Base-by-base conservation (phyloP, 2,329 filamentous ascomycete species). In the Stagonosporopsis chrysanthemi region DNA sequence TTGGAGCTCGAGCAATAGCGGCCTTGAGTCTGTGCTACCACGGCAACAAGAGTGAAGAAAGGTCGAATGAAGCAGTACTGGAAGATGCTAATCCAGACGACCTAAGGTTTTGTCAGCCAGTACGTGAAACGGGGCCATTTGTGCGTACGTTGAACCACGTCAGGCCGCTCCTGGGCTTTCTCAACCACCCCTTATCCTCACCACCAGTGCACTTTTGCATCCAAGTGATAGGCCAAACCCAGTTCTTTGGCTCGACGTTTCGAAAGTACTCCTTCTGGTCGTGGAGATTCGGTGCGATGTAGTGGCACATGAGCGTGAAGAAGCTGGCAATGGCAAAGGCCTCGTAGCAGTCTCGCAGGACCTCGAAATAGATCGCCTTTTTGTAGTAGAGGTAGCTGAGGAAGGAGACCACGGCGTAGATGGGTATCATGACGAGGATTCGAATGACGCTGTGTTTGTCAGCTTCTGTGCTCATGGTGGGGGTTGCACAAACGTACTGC, bases 301-400 rank as follows among this genome's bases (percentile, higher is more conserved):
- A 95, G 70, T 91, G 85, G 74, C 91, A 95, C 70, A 96, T 79
- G 43, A 96, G 81, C 8, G 89, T 87, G 77, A 96, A 96, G 81
- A 96, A 96, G 62, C 90, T 90, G 28, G 90, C 88, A 63, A 96
- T 93, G 55, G 91, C 90, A 69, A 96, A 94, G 11, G 92, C 91
- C 79, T 96, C 92, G 75, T 96, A 96, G 77, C 90, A 94, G 74
- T 95, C 90, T 68, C 90, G 87, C 40, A 94, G 80, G 49, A 95
- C 88, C 70, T 91, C 84, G 74, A 89, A 95, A 79, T 96, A 96
- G 54, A 95, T 85, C 45, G 89, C 86, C 69, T 92, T 85, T 73
- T 83, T 85, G 80, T 95, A 94, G 79, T 85, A 92, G 64, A 84
- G 82, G 66, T 91, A 86, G 58, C 87, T 88, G 35, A 94, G 82